Evolutionary conservation across 768 basidiomycete genomes (phyloP), one percentile per base, ranked within the genome.

Genomic region (Chalciporus pseudorubinellus): DNA sequence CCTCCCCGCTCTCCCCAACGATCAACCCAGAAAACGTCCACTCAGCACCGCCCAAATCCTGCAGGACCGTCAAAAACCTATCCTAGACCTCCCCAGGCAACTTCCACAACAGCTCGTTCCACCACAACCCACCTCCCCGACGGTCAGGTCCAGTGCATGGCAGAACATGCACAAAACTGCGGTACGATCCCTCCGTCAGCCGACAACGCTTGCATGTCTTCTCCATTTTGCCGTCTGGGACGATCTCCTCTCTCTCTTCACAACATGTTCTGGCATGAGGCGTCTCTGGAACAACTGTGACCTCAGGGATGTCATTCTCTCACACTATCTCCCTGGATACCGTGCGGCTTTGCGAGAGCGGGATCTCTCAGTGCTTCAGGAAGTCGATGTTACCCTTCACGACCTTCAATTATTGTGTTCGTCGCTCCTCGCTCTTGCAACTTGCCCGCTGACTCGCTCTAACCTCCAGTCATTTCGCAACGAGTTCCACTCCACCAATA

Each of bases 321-420:
- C 73, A 9, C 68, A 62, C 31, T 87, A 77, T 59, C 75, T 92
- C 2, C 82, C 84, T 0, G 80, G 78, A 5, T 91, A 83, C 61
- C 62, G 68, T 7, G 56, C 70, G 39, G 77, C 75, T 38, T 61
- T 81, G 39, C 70, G 67, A 3, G 58, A 68, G 43, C 65, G 77
- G 39, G 77, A 80, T 53, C 52, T 70, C 21, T 61, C 66, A 36
- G 62, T 72, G 6, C 70, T 70, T 44, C 74, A 76, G 43, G 72
- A 76, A 36, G 74, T 89, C 20, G 72, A 74, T 4, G 62, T 87
- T 52, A 73, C 77, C 36, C 67, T 89, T 36, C 68, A 75, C 41
- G 84, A 89, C 64, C 68, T 91, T 14, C 75, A 83, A 61, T 68
- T 85, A 19, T 77, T 90, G 47, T 62, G 89, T 91, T 71, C 66